Percentiles rank a stretch among this genome's conserved stretches.
These are phyloP conservation scores for Groenewaldozyma tartarivorans DNA, from an alignment of 805 yeast genomes.

Conservation along the genomic window DNA sequence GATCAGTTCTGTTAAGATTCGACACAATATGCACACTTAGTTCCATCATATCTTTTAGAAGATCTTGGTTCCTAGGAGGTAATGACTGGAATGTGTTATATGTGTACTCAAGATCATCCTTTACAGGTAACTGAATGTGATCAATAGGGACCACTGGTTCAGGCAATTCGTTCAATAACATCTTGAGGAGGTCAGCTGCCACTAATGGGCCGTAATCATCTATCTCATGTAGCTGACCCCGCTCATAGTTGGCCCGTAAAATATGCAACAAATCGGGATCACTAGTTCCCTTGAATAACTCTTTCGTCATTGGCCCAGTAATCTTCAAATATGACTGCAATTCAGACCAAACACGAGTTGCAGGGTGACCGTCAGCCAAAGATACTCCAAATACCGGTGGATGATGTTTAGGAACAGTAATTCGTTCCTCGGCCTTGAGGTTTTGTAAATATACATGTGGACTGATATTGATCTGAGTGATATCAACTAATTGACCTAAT, in stretches of 20 bases:
- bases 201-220: slow-evolving; percentile 49
- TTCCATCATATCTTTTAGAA: slow-evolving; percentile 35
- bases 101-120: slow-evolving; percentile 40
- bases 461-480: slow-evolving; percentile 67
- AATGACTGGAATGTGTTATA: slow-evolving; percentile 19
- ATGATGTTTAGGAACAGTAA: slow-evolving; percentile 39
- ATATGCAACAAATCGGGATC: slow-evolving; percentile 19
- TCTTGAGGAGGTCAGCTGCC: slow-evolving; percentile 35
- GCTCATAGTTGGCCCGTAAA: slow-evolving; percentile 27
- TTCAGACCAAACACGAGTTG: slow-evolving; percentile 30
- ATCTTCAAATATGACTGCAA: slow-evolving; percentile 11
- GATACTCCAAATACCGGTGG: slow-evolving; percentile 24
- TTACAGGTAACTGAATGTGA: slow-evolving; percentile 43
- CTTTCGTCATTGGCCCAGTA: slow-evolving; percentile 9
- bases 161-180: slow-evolving; percentile 43
- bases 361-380: neutral
- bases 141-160: slow-evolving; percentile 44
- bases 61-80: slow-evolving; percentile 16
- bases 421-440: slow-evolving; percentile 39
- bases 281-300: slow-evolving; percentile 9
- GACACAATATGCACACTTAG: slow-evolving; percentile 36
- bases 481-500: slow-evolving; percentile 54
- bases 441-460: slow-evolving; percentile 67
- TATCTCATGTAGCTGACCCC: slow-evolving; percentile 46
- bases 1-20: slow-evolving; percentile 27